Base-by-base conservation (phyloP, 2,329 filamentous ascomycete species). In the Neonectria coccinea region DNA sequence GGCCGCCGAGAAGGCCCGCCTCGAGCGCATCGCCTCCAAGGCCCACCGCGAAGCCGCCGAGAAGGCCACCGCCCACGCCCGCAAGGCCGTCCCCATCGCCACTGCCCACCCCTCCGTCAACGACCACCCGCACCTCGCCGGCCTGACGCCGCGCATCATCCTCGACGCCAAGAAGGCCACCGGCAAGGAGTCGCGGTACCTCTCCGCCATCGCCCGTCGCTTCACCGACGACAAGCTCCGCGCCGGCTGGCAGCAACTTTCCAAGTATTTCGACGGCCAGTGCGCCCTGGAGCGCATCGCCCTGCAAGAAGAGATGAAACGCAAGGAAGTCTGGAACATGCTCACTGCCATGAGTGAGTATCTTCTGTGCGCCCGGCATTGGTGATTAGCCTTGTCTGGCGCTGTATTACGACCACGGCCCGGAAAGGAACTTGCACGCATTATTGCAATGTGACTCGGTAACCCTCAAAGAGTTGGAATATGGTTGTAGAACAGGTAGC, bases 181-280 rank as follows among this genome's bases (percentile, higher is more conserved):
- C 1, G 90, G 92, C 14, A 84, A 91, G 50, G 93, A 97, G 78
- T 92, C 91, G 1, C 85, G 92, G 18, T 97, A 90, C 73, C 80
- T 91, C 12, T 83, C 83, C n/a, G 86, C 87, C 42, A 88, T 90
- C 59, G 85, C 81, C 7, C 80, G 80, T 52, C 81, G 87, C 10
- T 82, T 90, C 60, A 79, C 77, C 62, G 84, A 89, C 67, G 81
- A 83, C 16, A 87, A 89, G 63, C 78, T 92, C 14, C 84, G 87
- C 45, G 85, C 88, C 61, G 85, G 87, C 52, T 97, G 94, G 91
- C 87, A 88, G 2, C 82, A 86, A 48, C 89, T 97, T 71, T 86
- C 90, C 73, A 93, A 92, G 77, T 96, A 97, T 78, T 93, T 98
- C 72, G 94, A 98, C 77, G 96, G 96, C 1, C 87, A 86, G 61